Evolutionary conservation across 768 basidiomycete species (phyloP).

Genomic region (Lentinula detonsa): DNA sequence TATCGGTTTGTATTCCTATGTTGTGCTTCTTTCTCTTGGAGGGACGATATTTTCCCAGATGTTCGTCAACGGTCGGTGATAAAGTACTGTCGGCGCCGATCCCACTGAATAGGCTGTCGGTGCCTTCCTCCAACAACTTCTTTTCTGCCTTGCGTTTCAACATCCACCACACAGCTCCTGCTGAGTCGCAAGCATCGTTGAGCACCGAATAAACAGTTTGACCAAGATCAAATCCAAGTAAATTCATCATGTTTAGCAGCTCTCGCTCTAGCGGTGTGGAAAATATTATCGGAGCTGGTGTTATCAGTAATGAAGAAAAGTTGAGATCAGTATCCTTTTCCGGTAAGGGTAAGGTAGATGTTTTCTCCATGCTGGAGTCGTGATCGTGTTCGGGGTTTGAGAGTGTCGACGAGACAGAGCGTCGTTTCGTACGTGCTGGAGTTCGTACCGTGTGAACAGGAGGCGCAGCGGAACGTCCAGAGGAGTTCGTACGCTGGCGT

Average conservation of each 20-base stretch:
- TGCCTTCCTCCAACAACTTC: conserved; percentile 32
- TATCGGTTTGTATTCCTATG: conserved; percentile 15
- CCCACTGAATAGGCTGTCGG: conserved; percentile 3
- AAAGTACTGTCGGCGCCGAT: conserved; percentile 6
- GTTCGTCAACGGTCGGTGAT: conserved; percentile 12
- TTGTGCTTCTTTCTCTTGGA: conserved; percentile 17
- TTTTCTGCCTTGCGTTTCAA: conserved; percentile 74
- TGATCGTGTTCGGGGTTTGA: conserved; percentile 38
- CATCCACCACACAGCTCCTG: conserved; percentile 96
- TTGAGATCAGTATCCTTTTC: conserved; percentile 32
- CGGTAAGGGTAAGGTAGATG: conserved; percentile 31
- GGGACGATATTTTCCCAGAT: conserved; percentile 13
- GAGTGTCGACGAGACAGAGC: conserved; percentile 86
- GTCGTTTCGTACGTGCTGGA: conserved; percentile 91
- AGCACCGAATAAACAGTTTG: conserved; percentile 94
- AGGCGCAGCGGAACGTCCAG: conserved; percentile 32
- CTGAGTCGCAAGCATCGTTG: conserved; percentile 86
- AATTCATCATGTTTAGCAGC: conserved; percentile 67
- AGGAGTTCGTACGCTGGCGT: conserved; percentile 19
- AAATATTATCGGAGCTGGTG: conserved; percentile 78
- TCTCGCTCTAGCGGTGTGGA: conserved; percentile 77
- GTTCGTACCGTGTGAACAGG: conserved; percentile 73
- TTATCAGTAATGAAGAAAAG: conserved; percentile 56
- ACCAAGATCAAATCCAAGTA: conserved; percentile 85
- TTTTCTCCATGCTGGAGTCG: conserved; percentile 45